Base-by-base conservation (phyloP, 2,329 filamentous ascomycete genomes). In the Berkeleyomyces rouxiae region DNA sequence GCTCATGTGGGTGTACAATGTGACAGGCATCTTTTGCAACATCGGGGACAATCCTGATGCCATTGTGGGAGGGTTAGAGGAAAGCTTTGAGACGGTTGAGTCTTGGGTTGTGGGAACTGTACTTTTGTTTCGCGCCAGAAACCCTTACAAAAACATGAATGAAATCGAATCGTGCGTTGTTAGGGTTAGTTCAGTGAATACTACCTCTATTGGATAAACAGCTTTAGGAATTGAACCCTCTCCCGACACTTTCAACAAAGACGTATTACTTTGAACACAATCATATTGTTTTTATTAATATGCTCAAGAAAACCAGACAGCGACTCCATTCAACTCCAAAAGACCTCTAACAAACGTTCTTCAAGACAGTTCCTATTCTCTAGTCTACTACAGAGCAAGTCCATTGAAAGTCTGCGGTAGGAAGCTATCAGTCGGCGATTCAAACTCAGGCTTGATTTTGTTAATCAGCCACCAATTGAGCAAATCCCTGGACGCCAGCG, bases 401-500 rank as follows among this genome's bases (percentile, higher is more conserved):
- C 16, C 11, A 5, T 40, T 57, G 33, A 57, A 57, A 57, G 37
- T 16, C 7, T n/a, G 40, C 10, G 44, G 40, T 36, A 36, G 37
- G n/a, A 7, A 42, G 31, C 7, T 40, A 7, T 6, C 49, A 43
- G 7, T 37, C 31, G 23, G 11, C 40, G 36, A 62, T 47, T 60
- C n/a, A 11, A 49, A 33, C 7, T 9, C 16, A 5, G 58, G 33
- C 10, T 43, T 33, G 33, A 49, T 57, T 58, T 51, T 58, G 39
- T 66, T 62, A 7, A 55, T 47, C 44, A 73, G 65, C 60, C 73
- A 71, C 73, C 74, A 76, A 55, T 73, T 68, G 3, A 73, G 68
- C 43, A 78, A 63, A 63, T 78, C 75, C 10, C 77, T 68, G 3
- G 72, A 71, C 0, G 75, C 76, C 57, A 76, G 65, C 3, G 76